These are phyloP conservation scores for Olyra latifolia DNA, from an alignment of 176 grass and related monocot genomes.

Conservation along the genomic window DNA sequence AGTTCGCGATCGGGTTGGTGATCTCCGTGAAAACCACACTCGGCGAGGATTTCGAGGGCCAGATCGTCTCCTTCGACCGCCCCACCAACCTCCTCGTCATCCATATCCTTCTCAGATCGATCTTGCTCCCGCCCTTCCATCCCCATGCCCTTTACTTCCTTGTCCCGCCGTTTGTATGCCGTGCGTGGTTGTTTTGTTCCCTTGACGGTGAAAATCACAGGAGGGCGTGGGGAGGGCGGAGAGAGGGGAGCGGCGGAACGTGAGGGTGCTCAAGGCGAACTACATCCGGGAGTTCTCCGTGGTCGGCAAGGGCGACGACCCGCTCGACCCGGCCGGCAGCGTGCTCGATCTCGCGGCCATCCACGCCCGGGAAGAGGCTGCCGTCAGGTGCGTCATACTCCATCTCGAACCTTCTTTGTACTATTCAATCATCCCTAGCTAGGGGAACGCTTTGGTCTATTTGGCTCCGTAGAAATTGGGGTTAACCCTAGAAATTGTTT, in stretches of 20 bases:
- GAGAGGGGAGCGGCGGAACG: slow-evolving; percentile 54
- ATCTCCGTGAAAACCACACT: slow-evolving; percentile 77
- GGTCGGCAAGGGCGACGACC: slow-evolving; percentile 62
- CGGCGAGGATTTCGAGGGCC: slow-evolving; percentile 80
- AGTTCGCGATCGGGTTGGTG: slow-evolving; percentile 78
- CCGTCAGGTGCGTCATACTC: slow-evolving; percentile 55
- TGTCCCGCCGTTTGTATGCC: not conserved
- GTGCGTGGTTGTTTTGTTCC: slow-evolving; percentile 35
- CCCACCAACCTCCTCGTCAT: slow-evolving; percentile 85
- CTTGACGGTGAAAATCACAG: slow-evolving; percentile 69
- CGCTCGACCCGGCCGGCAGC: slow-evolving; percentile 70
- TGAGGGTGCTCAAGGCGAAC: slow-evolving; percentile 87
- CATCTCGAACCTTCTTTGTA: not conserved
- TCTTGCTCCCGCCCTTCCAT: not conserved
- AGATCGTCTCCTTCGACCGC: slow-evolving; percentile 93
- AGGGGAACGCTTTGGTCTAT: not conserved
- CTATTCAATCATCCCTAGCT: not conserved
- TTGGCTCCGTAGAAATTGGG: too few species aligned
- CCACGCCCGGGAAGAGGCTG: slow-evolving; percentile 83
- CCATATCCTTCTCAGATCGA: slow-evolving; percentile 78
- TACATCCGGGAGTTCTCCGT: slow-evolving; percentile 83
- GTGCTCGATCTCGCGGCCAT: slow-evolving; percentile 66
- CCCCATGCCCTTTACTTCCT: not conserved
- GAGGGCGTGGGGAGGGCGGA: slow-evolving; percentile 58
- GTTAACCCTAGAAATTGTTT: too few species aligned